These are phyloP conservation scores for Naganishia onofrii DNA, from an alignment of 768 basidiomycete species.

Conservation along the genomic window DNA sequence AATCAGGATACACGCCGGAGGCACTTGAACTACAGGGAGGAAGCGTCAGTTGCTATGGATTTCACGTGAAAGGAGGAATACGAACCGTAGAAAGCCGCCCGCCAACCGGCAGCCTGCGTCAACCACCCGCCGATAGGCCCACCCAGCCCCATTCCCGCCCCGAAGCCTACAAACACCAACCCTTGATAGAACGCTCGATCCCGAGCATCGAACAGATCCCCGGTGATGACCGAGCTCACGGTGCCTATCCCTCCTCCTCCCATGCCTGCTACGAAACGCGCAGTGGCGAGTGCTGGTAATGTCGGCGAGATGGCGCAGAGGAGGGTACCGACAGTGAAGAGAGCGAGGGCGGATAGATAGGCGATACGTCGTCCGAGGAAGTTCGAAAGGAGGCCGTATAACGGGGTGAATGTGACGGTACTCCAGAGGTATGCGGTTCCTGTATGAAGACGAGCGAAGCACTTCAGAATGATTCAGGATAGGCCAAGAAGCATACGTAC, in stretches of 20 bases:
- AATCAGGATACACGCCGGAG: conserved; percentile 24
- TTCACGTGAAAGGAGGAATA: too few species aligned
- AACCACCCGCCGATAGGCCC: conserved; percentile 31
- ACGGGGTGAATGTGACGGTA: conserved; percentile 63
- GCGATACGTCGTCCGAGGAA: conserved; percentile 67
- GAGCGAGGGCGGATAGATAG: conserved; percentile 75
- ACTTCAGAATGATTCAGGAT: neutral
- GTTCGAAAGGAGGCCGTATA: conserved; percentile 50
- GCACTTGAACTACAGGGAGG: conserved; percentile 27
- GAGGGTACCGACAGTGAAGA: conserved; percentile 83
- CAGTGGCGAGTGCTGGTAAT: conserved; percentile 75
- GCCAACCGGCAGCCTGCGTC: conserved; percentile 32
- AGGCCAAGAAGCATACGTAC: neutral
- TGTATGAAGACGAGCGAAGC: neutral
- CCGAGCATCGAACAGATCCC: conserved; percentile 22
- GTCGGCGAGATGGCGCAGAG: conserved; percentile 80
- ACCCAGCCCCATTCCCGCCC: conserved; percentile 31
- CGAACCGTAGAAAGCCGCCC: conserved; percentile 33
- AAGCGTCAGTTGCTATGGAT: neutral
- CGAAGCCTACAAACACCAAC: conserved; percentile 27
- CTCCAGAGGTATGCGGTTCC: conserved; percentile 34
- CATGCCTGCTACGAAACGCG: conserved; percentile 45
- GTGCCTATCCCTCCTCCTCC: conserved; percentile 34
- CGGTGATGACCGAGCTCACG: conserved; percentile 30
- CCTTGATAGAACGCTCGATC: conserved; percentile 60